phyloP scores from a whole-genome alignment of 1,139 yeast species.

The Debaryomycetaceae sp. region DNA sequence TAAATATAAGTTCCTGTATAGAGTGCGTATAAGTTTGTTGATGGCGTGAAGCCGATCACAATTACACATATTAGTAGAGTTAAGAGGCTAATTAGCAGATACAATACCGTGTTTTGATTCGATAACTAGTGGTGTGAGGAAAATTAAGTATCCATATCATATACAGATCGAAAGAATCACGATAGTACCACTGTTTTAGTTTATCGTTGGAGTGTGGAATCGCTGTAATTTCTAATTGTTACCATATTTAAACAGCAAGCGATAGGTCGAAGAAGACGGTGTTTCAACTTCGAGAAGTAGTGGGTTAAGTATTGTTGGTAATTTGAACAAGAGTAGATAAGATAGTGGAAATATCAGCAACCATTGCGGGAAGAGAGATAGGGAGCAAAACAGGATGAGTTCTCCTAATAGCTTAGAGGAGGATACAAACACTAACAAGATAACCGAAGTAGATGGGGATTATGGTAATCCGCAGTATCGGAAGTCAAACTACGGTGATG shows the following conservation, averaged over 20 bases:
- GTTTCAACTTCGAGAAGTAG: neutral
- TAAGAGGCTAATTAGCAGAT: neutral
- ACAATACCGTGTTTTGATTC: neutral
- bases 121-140: neutral
- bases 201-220: neutral
- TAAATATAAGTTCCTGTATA: neutral
- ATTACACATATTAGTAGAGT: neutral
- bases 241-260: neutral
- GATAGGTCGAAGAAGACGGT: neutral
- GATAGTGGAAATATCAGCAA: no score
- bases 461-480: neutral
- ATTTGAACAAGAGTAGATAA: neutral
- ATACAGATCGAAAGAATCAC: neutral
- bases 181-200: neutral
- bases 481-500: neutral
- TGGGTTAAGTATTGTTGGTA: neutral
- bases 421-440: neutral
- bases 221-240: neutral
- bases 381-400: constrained; percentile 18
- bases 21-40: neutral
- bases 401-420: constrained; percentile 30
- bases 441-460: neutral
- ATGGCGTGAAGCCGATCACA: constrained; percentile 4
- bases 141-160: neutral
- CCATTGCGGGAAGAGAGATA: no score